These are phyloP conservation scores for Trichoderma pleuroti DNA, from an alignment of 2,329 filamentous ascomycete species.

Conservation along the genomic window DNA sequence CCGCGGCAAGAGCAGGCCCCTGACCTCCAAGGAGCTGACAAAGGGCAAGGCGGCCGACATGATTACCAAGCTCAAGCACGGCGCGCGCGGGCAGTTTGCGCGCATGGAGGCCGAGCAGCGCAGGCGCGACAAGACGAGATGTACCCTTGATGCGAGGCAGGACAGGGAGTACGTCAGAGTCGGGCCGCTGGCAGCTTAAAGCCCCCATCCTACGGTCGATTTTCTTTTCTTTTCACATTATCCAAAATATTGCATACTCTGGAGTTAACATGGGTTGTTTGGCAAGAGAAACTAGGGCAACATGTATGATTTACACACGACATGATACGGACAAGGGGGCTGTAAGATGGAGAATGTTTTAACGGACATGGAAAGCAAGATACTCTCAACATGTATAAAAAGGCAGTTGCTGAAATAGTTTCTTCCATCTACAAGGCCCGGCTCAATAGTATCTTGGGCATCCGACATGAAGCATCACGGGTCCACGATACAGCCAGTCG, in stretches of 20 bases:
- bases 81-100: conserved; percentile 63
- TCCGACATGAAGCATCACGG: background rate
- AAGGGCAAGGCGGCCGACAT: conserved; percentile 84
- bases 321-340: background rate
- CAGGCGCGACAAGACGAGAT: conserved; percentile 39
- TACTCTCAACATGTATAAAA: background rate
- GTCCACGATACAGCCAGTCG: background rate
- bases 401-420: background rate
- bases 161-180: conserved; percentile 52
- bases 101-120: conserved; percentile 51
- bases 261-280: background rate
- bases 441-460: background rate
- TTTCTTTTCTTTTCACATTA: too few species aligned
- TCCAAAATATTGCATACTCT: background rate
- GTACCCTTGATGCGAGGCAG: conserved; percentile 38
- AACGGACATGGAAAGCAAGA: background rate
- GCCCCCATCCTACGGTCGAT: background rate
- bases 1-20: conserved; percentile 48
- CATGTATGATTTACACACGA: background rate
- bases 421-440: background rate
- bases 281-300: background rate
- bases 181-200: conserved; percentile 45
- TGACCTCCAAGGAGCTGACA: conserved; percentile 57
- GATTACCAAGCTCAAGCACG: conserved; percentile 88
- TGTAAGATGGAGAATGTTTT: background rate